Base-by-base conservation (phyloP, 306 rosid genomes). In the Sophora flavescens region DNA sequence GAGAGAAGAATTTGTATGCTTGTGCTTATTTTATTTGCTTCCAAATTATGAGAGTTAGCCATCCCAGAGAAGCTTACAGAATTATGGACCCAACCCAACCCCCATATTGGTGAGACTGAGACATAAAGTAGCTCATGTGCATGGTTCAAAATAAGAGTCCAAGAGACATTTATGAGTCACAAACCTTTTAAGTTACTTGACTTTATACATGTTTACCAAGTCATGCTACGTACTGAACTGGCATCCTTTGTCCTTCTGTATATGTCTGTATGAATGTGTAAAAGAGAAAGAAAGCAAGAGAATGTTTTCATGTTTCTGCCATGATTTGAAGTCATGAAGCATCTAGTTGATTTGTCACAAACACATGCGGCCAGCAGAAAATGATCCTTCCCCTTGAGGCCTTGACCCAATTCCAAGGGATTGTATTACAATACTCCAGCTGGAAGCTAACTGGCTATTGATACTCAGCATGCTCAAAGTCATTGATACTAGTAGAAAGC, bases 91-190 rank as follows among this genome's bases (percentile, higher is more conserved):
- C 70, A 64, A 65, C 60, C 13, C 59, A 14, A 57, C 56, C 71
- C 59, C 63, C 60, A 64, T 56, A 62, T 78, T 58, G 76, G 62
- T 65, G 80, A 72, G 66, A 41, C 83, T 39, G 83, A 78, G 62
- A 51, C 86, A 78, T 73, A 52, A 66, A 67, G 51, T n/a, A 41
- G 41, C 42, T 44, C 80, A 83, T 52, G 83, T 78, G 63, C 69
- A 54, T 8, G 72, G 82, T 50, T 73, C 51, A 52, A 52, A 52
- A 52, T 53, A 58, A 56, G 3, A 57, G 56, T 78, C 17, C 42
- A 57, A 2, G 6, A 4, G 22, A 63, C 69, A 50, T 65, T 64
- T 38, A 47, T 60, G 32, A 13, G 30, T 17, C 76, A 81, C 56
- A 33, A 64, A 26, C 38, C 65, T 67, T 62, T 18, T 41, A 70